Conservation (phyloP, 306 rosid genomes). For the Fagus sylvatica region DNA sequence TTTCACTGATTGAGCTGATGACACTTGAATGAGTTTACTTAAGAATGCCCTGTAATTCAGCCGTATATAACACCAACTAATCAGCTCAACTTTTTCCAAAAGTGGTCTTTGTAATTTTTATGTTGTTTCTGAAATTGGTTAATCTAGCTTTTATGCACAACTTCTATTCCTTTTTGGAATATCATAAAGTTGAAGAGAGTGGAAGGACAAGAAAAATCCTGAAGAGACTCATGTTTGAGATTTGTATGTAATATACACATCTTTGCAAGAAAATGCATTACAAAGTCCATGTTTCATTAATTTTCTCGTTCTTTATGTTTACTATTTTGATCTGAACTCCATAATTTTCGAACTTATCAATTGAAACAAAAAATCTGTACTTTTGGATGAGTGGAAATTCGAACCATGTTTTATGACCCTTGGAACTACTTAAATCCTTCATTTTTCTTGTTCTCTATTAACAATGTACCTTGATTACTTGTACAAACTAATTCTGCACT, state of each 20-base stretch:
- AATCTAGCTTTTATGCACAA: background rate
- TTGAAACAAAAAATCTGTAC: background rate
- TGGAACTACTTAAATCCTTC: background rate
- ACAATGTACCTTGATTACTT: background rate
- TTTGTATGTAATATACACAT: background rate
- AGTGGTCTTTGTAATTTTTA: background rate
- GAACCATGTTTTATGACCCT: background rate
- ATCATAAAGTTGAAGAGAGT: background rate
- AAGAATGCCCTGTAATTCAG: background rate
- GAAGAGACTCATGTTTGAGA: background rate
- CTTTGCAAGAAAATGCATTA: background rate
- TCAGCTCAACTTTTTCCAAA: background rate
- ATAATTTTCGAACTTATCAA: background rate
- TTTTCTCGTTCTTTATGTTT: background rate
- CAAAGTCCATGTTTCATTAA: background rate
- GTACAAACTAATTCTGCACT: background rate
- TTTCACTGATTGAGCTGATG: background rate
- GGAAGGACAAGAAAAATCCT: background rate
- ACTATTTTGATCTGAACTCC: background rate
- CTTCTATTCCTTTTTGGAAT: background rate
- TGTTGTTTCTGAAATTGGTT: background rate
- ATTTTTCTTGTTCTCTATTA: background rate
- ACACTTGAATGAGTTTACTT: background rate
- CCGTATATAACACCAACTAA: background rate
- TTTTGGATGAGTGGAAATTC: background rate